phyloP scores from a whole-genome alignment of 805 yeast species.

The Candida manassasensis region DNA sequence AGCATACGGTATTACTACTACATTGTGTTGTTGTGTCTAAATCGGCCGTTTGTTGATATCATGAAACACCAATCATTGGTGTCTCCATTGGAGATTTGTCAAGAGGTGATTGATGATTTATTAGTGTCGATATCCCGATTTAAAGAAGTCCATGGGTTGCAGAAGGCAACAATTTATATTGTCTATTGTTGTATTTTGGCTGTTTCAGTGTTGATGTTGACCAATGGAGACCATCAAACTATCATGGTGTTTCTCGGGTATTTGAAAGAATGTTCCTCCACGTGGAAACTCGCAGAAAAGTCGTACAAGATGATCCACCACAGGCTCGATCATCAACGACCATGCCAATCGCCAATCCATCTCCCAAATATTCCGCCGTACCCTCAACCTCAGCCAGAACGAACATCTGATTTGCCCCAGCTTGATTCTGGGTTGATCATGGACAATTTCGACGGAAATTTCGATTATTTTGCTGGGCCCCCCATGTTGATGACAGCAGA shows the following conservation, averaged over 20 bases:
- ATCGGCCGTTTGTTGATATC: slow-evolving; percentile 53
- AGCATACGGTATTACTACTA: slow-evolving; percentile 55
- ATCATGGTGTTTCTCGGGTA: slow-evolving; percentile 35
- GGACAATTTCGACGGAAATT: slow-evolving; percentile 15
- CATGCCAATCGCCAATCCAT: not conserved
- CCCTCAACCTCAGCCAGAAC: not conserved
- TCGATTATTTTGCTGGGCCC: slow-evolving; percentile 47
- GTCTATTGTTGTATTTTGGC: slow-evolving; percentile 45
- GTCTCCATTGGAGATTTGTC: slow-evolving; percentile 32
- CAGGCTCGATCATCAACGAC: slow-evolving; percentile 20
- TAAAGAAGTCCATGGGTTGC: slow-evolving; percentile 33
- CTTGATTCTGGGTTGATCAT: slow-evolving; percentile 11
- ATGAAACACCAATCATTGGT: slow-evolving; percentile 15
- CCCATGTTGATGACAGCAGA: slow-evolving; percentile 50
- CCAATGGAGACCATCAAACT: slow-evolving; percentile 23
- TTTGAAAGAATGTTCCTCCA: slow-evolving; percentile 35
- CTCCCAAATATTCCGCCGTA: not conserved
- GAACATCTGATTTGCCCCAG: not conserved
- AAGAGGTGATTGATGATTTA: slow-evolving; percentile 39
- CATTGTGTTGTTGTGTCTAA: slow-evolving; percentile 52
- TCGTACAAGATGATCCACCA: slow-evolving; percentile 37
- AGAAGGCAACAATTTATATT: slow-evolving; percentile 41
- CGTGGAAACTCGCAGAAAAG: slow-evolving; percentile 46
- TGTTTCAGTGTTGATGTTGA: slow-evolving; percentile 36
- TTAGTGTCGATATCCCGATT: slow-evolving; percentile 35